These are phyloP conservation scores for Saccharomycopsis schoenii DNA, from an alignment of 805 yeast species.

Conservation along the genomic window DNA sequence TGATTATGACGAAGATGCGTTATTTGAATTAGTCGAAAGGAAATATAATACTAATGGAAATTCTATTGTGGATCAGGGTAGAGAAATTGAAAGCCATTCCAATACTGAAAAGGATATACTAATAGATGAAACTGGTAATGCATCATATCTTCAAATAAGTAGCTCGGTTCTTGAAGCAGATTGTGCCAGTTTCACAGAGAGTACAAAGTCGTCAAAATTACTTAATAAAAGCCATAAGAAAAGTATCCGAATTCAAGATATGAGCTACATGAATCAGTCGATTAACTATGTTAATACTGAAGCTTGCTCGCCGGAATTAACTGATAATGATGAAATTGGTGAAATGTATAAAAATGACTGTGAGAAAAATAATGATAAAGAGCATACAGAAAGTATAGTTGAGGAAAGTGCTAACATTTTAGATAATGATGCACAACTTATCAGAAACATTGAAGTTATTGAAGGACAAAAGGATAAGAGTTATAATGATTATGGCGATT, in stretches of 20 bases:
- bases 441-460: constrained; percentile 8
- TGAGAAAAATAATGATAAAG: not conserved
- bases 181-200: not conserved
- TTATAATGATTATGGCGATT: constrained; percentile 61
- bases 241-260: not conserved
- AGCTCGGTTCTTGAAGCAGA: not conserved
- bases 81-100: not conserved
- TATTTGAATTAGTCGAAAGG: constrained; percentile 4
- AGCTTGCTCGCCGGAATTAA: not conserved
- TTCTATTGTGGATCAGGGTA: too few species aligned
- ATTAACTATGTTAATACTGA: not conserved
- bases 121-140: not conserved
- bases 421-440: not conserved
- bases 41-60: constrained; percentile 3
- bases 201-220: not conserved
- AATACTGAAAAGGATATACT: not conserved
- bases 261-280: not conserved
- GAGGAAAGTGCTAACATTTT: not conserved
- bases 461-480: constrained; percentile 21
- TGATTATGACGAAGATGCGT: constrained; percentile 12
- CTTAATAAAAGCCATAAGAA: not conserved
- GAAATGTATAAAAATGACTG: too few species aligned
- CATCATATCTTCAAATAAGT: not conserved
- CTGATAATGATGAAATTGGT: not conserved
- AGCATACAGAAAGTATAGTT: not conserved